These are phyloP conservation scores for Ziziphus jujuba DNA, from an alignment of 306 rosid genomes.

Conservation along the genomic window DNA sequence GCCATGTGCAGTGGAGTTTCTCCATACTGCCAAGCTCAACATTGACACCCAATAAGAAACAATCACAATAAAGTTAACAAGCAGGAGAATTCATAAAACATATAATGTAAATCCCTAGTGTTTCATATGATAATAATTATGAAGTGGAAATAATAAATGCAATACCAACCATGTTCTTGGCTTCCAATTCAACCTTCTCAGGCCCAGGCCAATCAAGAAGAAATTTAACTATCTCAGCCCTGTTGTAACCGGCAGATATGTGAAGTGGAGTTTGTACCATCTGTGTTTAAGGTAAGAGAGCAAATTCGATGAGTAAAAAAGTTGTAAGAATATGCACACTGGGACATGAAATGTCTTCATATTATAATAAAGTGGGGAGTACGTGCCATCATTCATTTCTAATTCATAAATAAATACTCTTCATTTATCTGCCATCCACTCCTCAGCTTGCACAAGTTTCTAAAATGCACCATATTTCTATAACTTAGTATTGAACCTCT, in stretches of 20 bases:
- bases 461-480: no score
- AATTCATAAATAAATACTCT: no score
- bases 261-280: slow-evolving; percentile 95
- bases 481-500: no score
- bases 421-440: no score
- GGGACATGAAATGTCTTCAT: no score
- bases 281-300: slow-evolving; percentile 38
- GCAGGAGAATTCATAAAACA: neutral
- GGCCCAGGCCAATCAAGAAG: slow-evolving; percentile 81
- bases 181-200: slow-evolving; percentile 74
- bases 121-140: slow-evolving; percentile 1
- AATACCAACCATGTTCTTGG: slow-evolving; percentile 77
- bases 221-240: slow-evolving; percentile 68
- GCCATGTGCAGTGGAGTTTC: slow-evolving; percentile 99
- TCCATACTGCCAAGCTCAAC: slow-evolving; percentile 63
- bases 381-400: no score
- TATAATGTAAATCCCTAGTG: neutral
- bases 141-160: neutral
- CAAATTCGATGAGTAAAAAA: neutral
- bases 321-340: no score
- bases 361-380: no score
- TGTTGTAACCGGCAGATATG: slow-evolving; percentile 80
- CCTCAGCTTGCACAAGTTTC: no score
- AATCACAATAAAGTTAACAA: neutral
- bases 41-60: slow-evolving; percentile 9